Evolutionary conservation across 208 protist species (phyloP).

Genomic region (Leishmania lainsoni): DNA sequence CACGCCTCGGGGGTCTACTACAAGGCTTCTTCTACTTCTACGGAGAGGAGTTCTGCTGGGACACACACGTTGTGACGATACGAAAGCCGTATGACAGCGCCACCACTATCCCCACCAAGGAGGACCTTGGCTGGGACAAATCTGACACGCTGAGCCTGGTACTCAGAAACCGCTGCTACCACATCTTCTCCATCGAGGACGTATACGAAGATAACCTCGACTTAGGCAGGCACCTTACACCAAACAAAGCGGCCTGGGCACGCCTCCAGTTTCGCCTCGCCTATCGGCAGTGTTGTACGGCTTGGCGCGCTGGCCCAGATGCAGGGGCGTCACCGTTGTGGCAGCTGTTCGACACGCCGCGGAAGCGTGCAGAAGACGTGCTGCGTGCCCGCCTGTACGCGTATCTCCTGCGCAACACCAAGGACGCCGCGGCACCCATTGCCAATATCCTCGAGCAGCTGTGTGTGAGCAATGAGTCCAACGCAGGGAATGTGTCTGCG

Average conservation of each 20-base stretch:
- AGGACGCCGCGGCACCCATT: constrained; percentile 18
- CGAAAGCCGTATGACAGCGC: constrained; percentile 14
- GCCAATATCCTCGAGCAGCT: constrained; percentile 15
- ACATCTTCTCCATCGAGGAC: constrained; percentile 80
- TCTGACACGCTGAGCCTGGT: constrained; percentile 30
- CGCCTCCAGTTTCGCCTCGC: constrained; percentile 62
- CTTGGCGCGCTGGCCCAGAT: not conserved
- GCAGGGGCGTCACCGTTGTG: constrained; percentile 6
- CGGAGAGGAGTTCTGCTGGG: constrained; percentile 50
- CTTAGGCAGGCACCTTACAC: constrained; percentile 65
- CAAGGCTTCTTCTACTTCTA: constrained; percentile 69
- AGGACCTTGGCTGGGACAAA: constrained; percentile 44
- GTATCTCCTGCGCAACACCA: constrained; percentile 23
- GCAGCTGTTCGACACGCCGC: constrained; percentile 25
- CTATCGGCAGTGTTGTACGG: constrained; percentile 8
- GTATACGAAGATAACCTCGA: constrained; percentile 81
- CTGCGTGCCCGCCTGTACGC: constrained; percentile 27
- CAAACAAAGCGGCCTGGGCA: constrained; percentile 63
- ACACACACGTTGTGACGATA: constrained; percentile 45
- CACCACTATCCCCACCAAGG: constrained; percentile 17
- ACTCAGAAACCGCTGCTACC: constrained; percentile 57
- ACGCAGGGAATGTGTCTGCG: not conserved
- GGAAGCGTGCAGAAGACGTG: constrained; percentile 23
- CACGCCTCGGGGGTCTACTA: constrained; percentile 40
- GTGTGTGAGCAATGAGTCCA: not conserved